These are phyloP conservation scores for Solanum paucissectum DNA, from an alignment of 257 asterid species.

Conservation along the genomic window DNA sequence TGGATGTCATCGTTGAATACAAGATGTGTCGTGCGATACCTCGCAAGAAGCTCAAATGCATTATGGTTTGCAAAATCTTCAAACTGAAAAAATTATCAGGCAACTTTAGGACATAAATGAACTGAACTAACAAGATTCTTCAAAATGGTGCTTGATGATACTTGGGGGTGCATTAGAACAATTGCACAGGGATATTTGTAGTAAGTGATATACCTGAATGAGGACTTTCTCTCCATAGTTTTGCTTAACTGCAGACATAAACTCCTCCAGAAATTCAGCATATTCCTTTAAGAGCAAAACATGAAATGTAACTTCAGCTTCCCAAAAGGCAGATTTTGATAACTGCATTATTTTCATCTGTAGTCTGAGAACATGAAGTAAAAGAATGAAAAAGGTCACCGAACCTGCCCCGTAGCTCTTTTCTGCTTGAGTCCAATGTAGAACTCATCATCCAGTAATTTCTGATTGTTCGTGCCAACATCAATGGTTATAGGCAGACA, in stretches of 20 bases:
- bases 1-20: conserved; percentile 92
- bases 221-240: conserved; percentile 85
- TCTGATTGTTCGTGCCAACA: conserved; percentile 82
- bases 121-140: background rate
- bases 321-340: background rate
- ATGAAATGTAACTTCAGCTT: conserved; percentile 2
- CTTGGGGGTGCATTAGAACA: background rate
- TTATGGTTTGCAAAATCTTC: conserved; percentile 95
- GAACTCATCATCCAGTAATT: conserved; percentile 69
- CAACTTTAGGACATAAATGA: background rate
- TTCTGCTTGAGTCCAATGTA: conserved; percentile 78
- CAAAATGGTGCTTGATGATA: background rate
- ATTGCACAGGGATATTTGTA: background rate
- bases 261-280: conserved; percentile 74
- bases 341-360: background rate
- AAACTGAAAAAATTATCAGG: conserved; percentile 32
- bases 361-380: background rate
- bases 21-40: conserved; percentile 71
- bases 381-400: background rate
- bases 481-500: conserved; percentile 87
- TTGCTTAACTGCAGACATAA: conserved; percentile 79
- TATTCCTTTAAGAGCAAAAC: conserved; percentile 45
- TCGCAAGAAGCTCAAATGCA: conserved; percentile 76
- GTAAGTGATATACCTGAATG: conserved; percentile 41
- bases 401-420: conserved; percentile 78